Conservation (phyloP, 768 basidiomycete genomes). For the Asterophora lycoperdoides region DNA sequence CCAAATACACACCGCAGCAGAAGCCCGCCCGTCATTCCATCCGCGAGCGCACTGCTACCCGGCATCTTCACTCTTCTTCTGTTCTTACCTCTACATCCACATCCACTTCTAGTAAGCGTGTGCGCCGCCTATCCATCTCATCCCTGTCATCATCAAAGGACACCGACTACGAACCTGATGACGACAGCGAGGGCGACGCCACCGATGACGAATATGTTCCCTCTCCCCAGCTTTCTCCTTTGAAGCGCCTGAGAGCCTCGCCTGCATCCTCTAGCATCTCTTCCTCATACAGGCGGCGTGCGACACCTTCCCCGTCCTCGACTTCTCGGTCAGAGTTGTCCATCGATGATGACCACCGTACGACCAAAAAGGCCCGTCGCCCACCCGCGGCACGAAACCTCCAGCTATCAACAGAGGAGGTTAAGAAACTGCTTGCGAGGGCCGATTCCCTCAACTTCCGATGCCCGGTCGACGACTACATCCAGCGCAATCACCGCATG, state of each 20-base stretch:
- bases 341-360: slow-evolving; percentile 1
- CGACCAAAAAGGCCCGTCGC: slow-evolving; percentile 26
- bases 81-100: slow-evolving; percentile 4
- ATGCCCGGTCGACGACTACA: slow-evolving; percentile 46
- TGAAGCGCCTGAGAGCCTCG: slow-evolving; percentile 28
- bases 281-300: background rate
- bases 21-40: background rate
- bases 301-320: background rate
- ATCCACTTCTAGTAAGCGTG: slow-evolving; percentile 1
- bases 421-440: slow-evolving; percentile 16
- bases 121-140: background rate
- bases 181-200: slow-evolving; percentile 35
- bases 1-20: background rate
- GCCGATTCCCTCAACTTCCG: slow-evolving; percentile 25
- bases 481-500: slow-evolving; percentile 44
- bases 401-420: slow-evolving; percentile 30
- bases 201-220: slow-evolving; percentile 45
- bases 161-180: slow-evolving; percentile 27
- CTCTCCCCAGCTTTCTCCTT: slow-evolving; percentile 27
- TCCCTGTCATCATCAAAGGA: slow-evolving; percentile 2
- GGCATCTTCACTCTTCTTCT: background rate
- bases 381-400: slow-evolving; percentile 42
- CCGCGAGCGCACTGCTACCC: background rate
- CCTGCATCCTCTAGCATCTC: slow-evolving; percentile 4
- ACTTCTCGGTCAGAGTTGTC: slow-evolving; percentile 1